Conservation (phyloP, 257 asterid genomes). For the Lithospermum erythrorhizon region DNA sequence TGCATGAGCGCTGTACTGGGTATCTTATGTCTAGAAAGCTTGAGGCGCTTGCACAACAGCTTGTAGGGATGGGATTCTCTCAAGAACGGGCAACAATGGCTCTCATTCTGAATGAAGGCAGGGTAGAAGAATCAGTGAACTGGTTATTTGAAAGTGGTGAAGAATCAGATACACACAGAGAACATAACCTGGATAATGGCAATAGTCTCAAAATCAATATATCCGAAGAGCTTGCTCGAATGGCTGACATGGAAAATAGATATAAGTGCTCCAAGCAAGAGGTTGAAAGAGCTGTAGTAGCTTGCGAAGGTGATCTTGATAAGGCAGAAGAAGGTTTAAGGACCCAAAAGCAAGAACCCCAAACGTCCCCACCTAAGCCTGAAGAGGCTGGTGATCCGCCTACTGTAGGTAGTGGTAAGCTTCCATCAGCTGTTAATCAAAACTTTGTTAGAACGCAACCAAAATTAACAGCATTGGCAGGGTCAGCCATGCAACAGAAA, state of each 20-base stretch:
- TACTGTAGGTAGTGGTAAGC: slow-evolving; percentile 27
- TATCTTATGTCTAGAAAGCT: slow-evolving; percentile 65
- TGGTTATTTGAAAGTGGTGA: slow-evolving; percentile 64
- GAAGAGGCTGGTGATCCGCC: slow-evolving; percentile 66
- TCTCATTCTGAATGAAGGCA: slow-evolving; percentile 85
- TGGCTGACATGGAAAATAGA: slow-evolving; percentile 55
- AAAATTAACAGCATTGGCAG: slow-evolving; percentile 31
- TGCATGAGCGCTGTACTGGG: slow-evolving; percentile 57
- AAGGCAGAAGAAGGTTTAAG: slow-evolving; percentile 72
- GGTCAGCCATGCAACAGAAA: slow-evolving; percentile 34
- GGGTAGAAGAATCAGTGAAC: slow-evolving; percentile 81
- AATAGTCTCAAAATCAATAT: slow-evolving; percentile 72
- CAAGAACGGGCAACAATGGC: slow-evolving; percentile 90
- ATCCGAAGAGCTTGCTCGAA: slow-evolving; percentile 74
- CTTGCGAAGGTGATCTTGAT: slow-evolving; percentile 80
- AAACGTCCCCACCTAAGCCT: slow-evolving; percentile 38
- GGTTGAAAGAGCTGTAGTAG: slow-evolving; percentile 74
- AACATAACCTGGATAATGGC: slow-evolving; percentile 46
- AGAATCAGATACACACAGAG: slow-evolving; percentile 42
- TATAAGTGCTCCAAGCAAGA: slow-evolving; percentile 82
- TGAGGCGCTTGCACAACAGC: slow-evolving; percentile 71
- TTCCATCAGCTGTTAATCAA: slow-evolving; percentile 24
- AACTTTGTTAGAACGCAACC: slow-evolving; percentile 27
- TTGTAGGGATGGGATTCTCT: slow-evolving; percentile 92
- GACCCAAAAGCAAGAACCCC: slow-evolving; percentile 62